Evolutionary conservation across 2,329 filamentous ascomycete species (phyloP), one percentile per base, ranked within the genome.

Genomic region (Fusarium sacchari): DNA sequence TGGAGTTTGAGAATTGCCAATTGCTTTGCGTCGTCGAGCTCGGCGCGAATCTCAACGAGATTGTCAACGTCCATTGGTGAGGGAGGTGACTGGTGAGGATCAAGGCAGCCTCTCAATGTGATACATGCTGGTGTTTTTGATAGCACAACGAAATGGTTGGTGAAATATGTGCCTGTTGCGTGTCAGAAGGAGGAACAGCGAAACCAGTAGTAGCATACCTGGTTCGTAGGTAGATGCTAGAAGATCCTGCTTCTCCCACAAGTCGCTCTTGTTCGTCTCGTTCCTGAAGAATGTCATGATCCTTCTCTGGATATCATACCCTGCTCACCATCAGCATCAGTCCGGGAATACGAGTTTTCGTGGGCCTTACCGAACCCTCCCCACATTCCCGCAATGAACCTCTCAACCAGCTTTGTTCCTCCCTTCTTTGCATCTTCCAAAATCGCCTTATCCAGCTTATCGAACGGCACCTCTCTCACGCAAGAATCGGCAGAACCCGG

Each of bases 221-320:
- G 72, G 69, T 12, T 76, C 72, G 17, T 76, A 77, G 22, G 47
- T 74, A 26, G 58, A 72, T 8, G 36, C 28, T 0, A 71, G 50
- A 6, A 77, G 64, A 14, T 75, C 69, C 4, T 75, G 22, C 11
- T 63, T 71, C 2, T 73, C 65, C 75, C 75, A 77, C 13, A 76
- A 4, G 5, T 77, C 73, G 5, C 58, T n/a, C 2, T 53, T 55
- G 5, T 50, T 72, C 2, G 17, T 36, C 15, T 74, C 69, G 2
- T 75, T 37, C 20, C 63, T 72, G 52, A 59, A 56, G 4, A 63
- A 46, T 8, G 42, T 14, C 69, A 76, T 66, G 4, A 75, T 58
- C 1, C 24, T 67, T 15, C 75, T 53, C 28, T 77, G 75, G 4
- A 73, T 58, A 0, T 44, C 46, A 44, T 75, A 74, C 4, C 56